Evolutionary conservation across 1,139 yeast genomes (phyloP), one percentile per base, ranked within the genome.

Genomic region (Eremothecium coryli): DNA sequence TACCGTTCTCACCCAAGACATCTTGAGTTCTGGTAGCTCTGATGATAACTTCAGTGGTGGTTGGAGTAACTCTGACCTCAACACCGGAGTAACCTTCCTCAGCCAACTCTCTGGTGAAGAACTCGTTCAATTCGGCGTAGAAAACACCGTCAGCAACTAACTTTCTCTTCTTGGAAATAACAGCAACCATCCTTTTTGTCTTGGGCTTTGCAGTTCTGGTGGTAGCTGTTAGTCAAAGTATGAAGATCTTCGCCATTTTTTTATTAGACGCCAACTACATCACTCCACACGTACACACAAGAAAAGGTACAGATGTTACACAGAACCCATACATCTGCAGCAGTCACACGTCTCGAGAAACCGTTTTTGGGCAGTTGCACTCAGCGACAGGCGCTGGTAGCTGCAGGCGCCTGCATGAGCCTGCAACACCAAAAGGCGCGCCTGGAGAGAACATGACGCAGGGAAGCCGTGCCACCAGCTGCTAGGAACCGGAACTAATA

Each of bases 71-170:
- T 76, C 97, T 85, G 68, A 93, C 96, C 75, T 93, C 98, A 64
- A 90, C 95, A 75, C 99, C 99, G 61, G 98, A 93, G 79, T 90
- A 90, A 66, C 99, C 99, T 74, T 90, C 96, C 75, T 90, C 98
- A 61, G 98, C 95, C 66, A 90, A 82, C 73, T 90, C 98, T 76
- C 97, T 86, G 78, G 97, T 85, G 85, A 90, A 93, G 93, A 90
- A 90, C 76, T 90, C 98, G 81, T 90, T 90, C 66, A 90, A 76
- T 76, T 90, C 99, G 71, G 99, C 99, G 93, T 81, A 90, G 80
- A 90, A 85, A 64, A 90, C 99, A 84, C 99, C 99, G 77, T 90
- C 99, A 71, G 96, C 96, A 70, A 88, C 96, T 61, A 79, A 73
- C 79, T 79, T 80, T 78, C 86, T 79, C 68, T 77, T 78, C 72